Percentiles rank a stretch among this genome's conserved stretches.
Evolutionary conservation across 805 yeast species (phyloP).

Genomic region (Cephaloascus albidus): DNA sequence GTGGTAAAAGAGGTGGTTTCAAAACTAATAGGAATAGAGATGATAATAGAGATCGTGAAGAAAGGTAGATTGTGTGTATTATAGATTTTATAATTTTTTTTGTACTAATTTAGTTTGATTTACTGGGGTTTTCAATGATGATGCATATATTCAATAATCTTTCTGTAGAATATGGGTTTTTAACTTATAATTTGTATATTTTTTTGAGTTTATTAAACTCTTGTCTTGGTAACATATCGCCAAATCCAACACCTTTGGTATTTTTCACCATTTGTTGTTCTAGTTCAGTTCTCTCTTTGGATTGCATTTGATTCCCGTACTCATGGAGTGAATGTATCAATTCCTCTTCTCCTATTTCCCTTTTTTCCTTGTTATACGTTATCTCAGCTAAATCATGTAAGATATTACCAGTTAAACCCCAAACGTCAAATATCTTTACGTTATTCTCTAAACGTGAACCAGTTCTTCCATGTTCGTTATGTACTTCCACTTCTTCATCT

Average conservation of each 20-base stretch:
- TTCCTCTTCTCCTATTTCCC: constrained; percentile 54
- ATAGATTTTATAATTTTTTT: no score
- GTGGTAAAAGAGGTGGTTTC: no score
- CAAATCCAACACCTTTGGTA: constrained; percentile 29
- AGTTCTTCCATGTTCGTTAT: constrained; percentile 3
- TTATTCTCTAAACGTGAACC: constrained; percentile 1
- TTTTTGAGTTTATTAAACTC: constrained; percentile 32
- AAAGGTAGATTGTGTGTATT: no score
- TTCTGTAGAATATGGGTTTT: no score
- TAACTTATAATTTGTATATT: constrained; percentile 28
- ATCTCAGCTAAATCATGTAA: constrained; percentile 61
- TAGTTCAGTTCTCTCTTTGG: constrained; percentile 37
- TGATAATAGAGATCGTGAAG: constrained; percentile 27
- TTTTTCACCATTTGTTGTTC: constrained; percentile 44
- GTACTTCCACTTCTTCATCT: constrained; percentile 32
- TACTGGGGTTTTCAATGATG: no score
- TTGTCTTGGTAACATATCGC: constrained; percentile 31
- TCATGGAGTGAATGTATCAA: constrained; percentile 48
- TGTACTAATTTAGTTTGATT: no score
- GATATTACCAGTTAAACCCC: constrained; percentile 81
- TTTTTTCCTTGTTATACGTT: constrained; percentile 21
- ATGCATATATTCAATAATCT: no score
- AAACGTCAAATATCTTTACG: constrained; percentile 53
- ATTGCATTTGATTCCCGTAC: constrained; percentile 43
- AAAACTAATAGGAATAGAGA: constrained; percentile 27